Percentiles rank a stretch among this genome's conserved stretches.
phyloP scores from a whole-genome alignment of 1,284 basidiomycete species.

The Trichosporon coremiiforme region DNA sequence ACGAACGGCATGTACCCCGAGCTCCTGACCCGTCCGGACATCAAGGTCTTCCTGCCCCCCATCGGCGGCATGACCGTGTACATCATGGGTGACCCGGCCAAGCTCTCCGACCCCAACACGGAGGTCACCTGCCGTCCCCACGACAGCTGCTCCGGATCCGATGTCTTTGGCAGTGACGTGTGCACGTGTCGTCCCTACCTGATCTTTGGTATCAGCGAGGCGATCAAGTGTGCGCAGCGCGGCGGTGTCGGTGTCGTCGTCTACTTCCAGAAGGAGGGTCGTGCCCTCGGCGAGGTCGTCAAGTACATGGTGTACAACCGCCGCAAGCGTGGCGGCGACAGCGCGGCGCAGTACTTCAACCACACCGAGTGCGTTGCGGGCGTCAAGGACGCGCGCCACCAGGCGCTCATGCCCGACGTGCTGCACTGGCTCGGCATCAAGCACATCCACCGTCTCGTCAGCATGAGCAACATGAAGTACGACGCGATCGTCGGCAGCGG shows the following conservation, averaged over 20 bases:
- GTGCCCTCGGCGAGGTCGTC: conserved; percentile 75
- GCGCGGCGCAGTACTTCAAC: conserved; percentile 90
- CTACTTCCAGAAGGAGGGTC: conserved; percentile 85
- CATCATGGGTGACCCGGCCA: conserved; percentile 84
- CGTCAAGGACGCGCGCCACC: conserved; percentile 94
- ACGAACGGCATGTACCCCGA: conserved; percentile 94
- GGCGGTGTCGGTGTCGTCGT: conserved; percentile 90
- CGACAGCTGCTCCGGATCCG: conserved; percentile 75
- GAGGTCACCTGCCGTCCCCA: conserved; percentile 90
- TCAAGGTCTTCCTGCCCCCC: conserved; percentile 93
- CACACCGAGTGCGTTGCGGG: conserved; percentile 90
- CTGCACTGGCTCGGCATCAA: conserved; percentile 90
- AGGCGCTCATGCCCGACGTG: conserved; percentile 94
- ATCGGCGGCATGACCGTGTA: conserved; percentile 91
- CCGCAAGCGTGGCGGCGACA: conserved; percentile 89
- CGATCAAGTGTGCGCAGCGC: conserved; percentile 79
- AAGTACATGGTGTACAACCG: conserved; percentile 88
- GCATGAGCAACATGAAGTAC: conserved; percentile 86
- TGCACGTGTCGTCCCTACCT: conserved; percentile 93
- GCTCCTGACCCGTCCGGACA: conserved; percentile 88
- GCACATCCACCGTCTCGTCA: conserved; percentile 86
- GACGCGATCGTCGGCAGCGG: conserved; percentile 86
- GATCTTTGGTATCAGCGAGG: conserved; percentile 90
- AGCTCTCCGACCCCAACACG: conserved; percentile 74
- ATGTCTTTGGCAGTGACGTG: conserved; percentile 69